Evolutionary conservation across 805 yeast genomes (phyloP), one percentile per base, ranked within the genome.

Genomic region (Lachancea meyersii): DNA sequence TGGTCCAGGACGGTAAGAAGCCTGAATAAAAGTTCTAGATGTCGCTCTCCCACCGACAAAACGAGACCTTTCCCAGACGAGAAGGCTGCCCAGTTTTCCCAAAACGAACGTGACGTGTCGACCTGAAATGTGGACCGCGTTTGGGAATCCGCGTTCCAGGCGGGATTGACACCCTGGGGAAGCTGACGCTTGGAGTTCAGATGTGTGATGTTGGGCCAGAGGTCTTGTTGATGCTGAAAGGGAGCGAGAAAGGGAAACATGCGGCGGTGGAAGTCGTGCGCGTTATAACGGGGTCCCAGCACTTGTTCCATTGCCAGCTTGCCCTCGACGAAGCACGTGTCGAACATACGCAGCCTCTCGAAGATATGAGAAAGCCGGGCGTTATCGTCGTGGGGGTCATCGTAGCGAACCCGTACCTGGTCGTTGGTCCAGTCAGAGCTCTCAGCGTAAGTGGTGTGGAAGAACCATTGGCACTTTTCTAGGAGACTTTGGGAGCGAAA

Each of bases 61-160:
- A 51, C 57, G n/a, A 62, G 50, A n/a, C 66, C 66, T 32, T 48
- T 58, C 0, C 57, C 61, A 1, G 40, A 37, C 6, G 63, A 48
- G 5, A 45, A 32, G 2, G 44, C 45, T 13, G 24, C 19, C 61
- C 63, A 61, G 44, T 50, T 51, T 4, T 38, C 32, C 57, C 57
- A 59, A 38, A 61, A 54, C 14, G 48, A 31, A 9, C 28, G 20
- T 22, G 40, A 31, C 27, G 34, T 19, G 31, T 35, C 44, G 19
- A 27, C 16, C 2, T 6, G 13, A 20, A 40, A 40, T 17, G 32
- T 17, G 11, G 13, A 10, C 17, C 11, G 16, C 24, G 5, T 19
- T 28, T 7, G 9, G 26, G 16, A 13, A n/a, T 18, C 28, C n/a
- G 27, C 10, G 23, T 20, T 18, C 33, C n/a, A 33, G 26, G 21